Evolutionary conservation across 2,329 filamentous ascomycete genomes (phyloP).

Genomic region (Trichoderma simmonsii): DNA sequence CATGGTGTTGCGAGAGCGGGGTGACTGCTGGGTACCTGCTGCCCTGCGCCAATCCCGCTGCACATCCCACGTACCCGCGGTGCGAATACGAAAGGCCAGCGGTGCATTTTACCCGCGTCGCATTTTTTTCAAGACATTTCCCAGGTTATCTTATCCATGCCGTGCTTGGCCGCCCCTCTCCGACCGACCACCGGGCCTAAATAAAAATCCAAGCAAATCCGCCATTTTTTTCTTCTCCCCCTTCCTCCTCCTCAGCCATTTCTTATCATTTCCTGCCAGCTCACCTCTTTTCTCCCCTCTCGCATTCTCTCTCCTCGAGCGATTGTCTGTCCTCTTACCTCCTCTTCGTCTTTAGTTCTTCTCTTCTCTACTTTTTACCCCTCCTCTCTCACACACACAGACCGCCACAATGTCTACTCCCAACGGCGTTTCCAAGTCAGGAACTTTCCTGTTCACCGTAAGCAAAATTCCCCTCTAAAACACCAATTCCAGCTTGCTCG

Average conservation of each 20-base stretch:
- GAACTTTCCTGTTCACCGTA: slow-evolving; percentile 82
- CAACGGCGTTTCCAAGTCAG: slow-evolving; percentile 50
- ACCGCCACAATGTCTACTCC: slow-evolving; percentile 54
- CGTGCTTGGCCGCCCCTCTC: slow-evolving; percentile 7
- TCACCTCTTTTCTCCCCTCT: background rate
- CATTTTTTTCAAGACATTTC: background rate
- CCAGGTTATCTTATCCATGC: background rate
- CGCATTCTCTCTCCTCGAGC: background rate
- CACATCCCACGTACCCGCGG: background rate
- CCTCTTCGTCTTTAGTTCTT: slow-evolving; percentile 12
- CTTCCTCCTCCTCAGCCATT: background rate
- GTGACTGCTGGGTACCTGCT: background rate
- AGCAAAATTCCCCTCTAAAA: slow-evolving; percentile 24
- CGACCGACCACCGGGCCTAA: slow-evolving; percentile 8
- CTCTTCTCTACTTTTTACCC: slow-evolving; percentile 24
- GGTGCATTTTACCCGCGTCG: background rate
- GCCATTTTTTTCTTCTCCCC: slow-evolving; percentile 1
- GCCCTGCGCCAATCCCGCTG: background rate
- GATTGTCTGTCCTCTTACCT: background rate
- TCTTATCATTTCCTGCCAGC: background rate
- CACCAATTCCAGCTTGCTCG: background rate
- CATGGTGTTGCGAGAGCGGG: background rate
- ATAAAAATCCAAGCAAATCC: background rate
- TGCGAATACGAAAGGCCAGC: background rate
- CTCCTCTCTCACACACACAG: slow-evolving; percentile 21